A percentile compares a stretch with the other conserved stretches of the same genome.
phyloP scores from a whole-genome alignment of 202 grass and related monocot species.

The Schoenoplectus triqueter region DNA sequence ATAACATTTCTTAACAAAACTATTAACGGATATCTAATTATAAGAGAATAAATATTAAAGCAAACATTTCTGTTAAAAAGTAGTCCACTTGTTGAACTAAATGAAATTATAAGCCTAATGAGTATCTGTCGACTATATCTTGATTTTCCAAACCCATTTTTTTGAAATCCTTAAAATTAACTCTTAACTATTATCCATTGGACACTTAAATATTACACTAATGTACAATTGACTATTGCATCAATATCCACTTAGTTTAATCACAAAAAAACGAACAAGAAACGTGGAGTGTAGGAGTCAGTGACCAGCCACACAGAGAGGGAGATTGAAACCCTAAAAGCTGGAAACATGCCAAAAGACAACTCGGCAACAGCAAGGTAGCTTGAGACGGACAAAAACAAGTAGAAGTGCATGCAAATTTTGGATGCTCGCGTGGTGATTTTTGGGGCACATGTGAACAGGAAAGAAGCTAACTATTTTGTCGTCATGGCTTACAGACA shows the following conservation, averaged over 20 bases:
- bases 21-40: too few species aligned
- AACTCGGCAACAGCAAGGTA: slow-evolving; percentile 7
- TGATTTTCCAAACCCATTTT: too few species aligned
- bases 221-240: background rate
- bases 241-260: background rate
- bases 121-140: too few species aligned
- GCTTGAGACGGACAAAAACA: slow-evolving; percentile 10
- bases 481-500: background rate
- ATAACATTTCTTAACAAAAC: too few species aligned
- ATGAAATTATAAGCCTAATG: too few species aligned
- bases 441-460: slow-evolving; percentile 34
- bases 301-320: background rate
- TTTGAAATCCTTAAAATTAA: too few species aligned
- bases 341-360: slow-evolving; percentile 12
- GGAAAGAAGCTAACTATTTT: slow-evolving; percentile 16
- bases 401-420: slow-evolving; percentile 15
- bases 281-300: background rate
- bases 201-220: background rate
- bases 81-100: too few species aligned
- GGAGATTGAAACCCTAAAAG: background rate
- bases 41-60: too few species aligned
- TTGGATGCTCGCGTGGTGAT: slow-evolving; percentile 13
- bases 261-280: background rate
- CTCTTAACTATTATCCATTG: too few species aligned
- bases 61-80: too few species aligned